Percentiles rank a stretch among this genome's conserved stretches.
Conservation (phyloP, 2,329 filamentous ascomycete genomes). For the Fusarium metavorans region DNA sequence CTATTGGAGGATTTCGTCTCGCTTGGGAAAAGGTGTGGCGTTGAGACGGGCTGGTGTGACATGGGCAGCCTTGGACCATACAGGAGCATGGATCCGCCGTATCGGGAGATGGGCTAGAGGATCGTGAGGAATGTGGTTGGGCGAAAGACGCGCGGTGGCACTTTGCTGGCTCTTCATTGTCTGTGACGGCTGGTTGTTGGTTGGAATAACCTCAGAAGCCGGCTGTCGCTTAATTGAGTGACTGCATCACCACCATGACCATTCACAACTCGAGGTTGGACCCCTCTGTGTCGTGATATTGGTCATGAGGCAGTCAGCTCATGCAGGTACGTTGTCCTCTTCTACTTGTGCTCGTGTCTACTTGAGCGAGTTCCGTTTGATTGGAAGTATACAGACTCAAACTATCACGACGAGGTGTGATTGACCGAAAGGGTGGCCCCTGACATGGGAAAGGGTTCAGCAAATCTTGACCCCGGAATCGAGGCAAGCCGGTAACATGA, state of each 20-base stretch:
- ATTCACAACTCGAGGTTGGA: not conserved
- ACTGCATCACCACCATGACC: not conserved
- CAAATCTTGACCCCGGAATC: conserved; percentile 1
- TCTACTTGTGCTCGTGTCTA: not conserved
- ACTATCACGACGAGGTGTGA: not conserved
- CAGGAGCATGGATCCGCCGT: not conserved
- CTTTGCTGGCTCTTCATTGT: not conserved
- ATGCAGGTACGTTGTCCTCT: not conserved
- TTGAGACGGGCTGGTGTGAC: conserved; percentile 7
- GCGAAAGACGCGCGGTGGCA: not conserved
- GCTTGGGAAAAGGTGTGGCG: conserved; percentile 7
- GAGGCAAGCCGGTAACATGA: not conserved
- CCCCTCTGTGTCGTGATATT: not conserved
- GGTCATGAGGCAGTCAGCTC: not conserved
- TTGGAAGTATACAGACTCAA: not conserved
- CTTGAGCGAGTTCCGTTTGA: not conserved
- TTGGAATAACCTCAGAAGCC: conserved; percentile 1
- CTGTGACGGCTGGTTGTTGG: conserved; percentile 1
- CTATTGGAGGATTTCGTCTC: not conserved
- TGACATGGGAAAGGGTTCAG: not conserved
- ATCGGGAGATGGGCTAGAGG: not conserved
- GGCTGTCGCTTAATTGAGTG: not conserved
- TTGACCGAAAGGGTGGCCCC: conserved; percentile 5
- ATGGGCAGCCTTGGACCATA: not conserved
- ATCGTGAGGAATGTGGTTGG: not conserved